These are phyloP conservation scores for Leishmania arabica DNA, from an alignment of 208 protist genomes.

Conservation along the genomic window DNA sequence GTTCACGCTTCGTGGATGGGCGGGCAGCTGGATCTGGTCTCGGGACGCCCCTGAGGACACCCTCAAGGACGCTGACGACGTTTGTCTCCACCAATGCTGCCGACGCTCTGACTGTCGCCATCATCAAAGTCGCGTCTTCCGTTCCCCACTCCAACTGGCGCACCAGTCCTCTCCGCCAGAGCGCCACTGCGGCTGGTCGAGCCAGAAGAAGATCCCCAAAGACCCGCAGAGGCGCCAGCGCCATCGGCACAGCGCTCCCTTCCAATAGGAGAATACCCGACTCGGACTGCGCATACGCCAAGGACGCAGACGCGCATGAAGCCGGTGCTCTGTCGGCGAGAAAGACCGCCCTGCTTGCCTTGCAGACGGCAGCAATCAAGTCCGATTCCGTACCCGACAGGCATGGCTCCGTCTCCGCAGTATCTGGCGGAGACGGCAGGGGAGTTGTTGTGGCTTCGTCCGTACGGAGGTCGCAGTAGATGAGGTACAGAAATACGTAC, in stretches of 20 bases:
- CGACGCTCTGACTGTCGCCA: not conserved
- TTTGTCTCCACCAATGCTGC: not conserved
- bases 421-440: too few relatives aligned
- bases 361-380: constrained; percentile 2
- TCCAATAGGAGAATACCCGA: constrained; percentile 7
- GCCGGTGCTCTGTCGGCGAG: not conserved
- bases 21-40: not conserved
- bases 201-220: constrained; percentile 24
- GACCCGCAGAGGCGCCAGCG: not conserved
- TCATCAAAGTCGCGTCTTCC: not conserved
- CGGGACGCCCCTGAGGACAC: not conserved
- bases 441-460: not conserved
- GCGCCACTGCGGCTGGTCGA: not conserved
- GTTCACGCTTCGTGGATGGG: not conserved
- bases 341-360: constrained; percentile 1
- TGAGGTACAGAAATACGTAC: constrained; percentile 23
- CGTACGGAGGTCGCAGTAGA: constrained; percentile 1
- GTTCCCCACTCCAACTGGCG: not conserved
- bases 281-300: not conserved
- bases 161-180: not conserved
- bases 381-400: not conserved
- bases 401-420: not conserved
- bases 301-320: not conserved
- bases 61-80: not conserved
- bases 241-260: not conserved